These are phyloP conservation scores for Tolypocladium tundrense DNA, from an alignment of 2,329 filamentous ascomycete species.

Conservation along the genomic window DNA sequence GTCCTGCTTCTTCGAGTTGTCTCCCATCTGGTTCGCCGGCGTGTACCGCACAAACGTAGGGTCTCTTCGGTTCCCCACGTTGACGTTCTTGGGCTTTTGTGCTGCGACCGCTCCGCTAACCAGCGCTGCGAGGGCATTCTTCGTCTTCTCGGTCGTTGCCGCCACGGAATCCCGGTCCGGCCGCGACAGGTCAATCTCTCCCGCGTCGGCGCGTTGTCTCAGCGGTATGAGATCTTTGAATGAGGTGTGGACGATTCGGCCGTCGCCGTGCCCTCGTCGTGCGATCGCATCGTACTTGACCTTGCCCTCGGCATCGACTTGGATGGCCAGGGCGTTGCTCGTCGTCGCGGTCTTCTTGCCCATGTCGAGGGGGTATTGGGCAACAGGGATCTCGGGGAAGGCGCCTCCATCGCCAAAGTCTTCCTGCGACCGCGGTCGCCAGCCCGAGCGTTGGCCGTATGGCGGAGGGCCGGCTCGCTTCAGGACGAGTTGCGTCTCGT, in stretches of 20 bases:
- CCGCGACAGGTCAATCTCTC: constrained; percentile 77
- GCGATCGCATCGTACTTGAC: constrained; percentile 96
- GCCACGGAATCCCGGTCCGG: constrained; percentile 78
- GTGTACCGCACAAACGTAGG: constrained; percentile 94
- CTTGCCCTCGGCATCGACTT: constrained; percentile 84
- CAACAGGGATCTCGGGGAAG: constrained; percentile 87
- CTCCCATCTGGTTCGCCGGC: constrained; percentile 93
- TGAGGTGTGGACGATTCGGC: constrained; percentile 80
- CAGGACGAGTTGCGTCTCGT: constrained; percentile 77
- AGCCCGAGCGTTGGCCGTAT: constrained; percentile 79
- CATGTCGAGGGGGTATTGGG: constrained; percentile 95
- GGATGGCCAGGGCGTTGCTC: constrained; percentile 84
- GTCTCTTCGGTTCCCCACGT: constrained; percentile 67
- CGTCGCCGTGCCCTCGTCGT: constrained; percentile 73
- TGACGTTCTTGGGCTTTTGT: constrained; percentile 93
- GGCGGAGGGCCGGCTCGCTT: constrained; percentile 76
- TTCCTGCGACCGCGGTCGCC: constrained; percentile 79
- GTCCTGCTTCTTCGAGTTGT: constrained; percentile 75
- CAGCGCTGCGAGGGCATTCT: constrained; percentile 70
- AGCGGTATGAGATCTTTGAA: constrained; percentile 97
- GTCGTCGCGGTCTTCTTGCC: constrained; percentile 63
- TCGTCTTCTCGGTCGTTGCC: constrained; percentile 78
- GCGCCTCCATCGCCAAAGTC: constrained; percentile 95
- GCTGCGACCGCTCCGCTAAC: constrained; percentile 79
- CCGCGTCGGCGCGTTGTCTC: constrained; percentile 83